Conservation (phyloP, 345 rosid species). For the Alliaria petiolata region DNA sequence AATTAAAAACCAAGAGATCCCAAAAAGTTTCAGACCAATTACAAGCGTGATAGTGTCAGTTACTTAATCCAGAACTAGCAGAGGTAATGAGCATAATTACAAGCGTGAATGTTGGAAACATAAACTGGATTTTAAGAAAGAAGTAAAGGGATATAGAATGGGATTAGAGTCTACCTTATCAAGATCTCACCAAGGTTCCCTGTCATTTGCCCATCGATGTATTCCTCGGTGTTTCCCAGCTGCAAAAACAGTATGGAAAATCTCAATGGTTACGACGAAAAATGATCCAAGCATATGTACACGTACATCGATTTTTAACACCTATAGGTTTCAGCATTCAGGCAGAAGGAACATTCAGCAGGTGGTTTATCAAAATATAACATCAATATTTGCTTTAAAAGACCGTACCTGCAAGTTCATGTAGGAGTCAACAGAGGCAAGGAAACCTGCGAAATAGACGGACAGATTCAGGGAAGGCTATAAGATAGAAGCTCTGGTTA, state of each 20-base stretch:
- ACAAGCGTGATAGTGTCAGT: too few species aligned
- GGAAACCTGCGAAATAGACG: constrained; percentile 53
- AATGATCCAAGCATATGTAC: not conserved
- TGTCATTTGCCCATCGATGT: constrained; percentile 75
- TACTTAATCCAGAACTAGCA: too few species aligned
- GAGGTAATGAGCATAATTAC: too few species aligned
- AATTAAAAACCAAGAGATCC: not conserved
- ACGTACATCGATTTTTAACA: not conserved
- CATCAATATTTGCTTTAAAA: constrained; percentile 6
- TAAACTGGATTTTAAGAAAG: not conserved
- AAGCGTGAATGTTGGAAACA: not conserved
- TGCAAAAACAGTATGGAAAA: constrained; percentile 29
- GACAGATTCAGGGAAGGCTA: not conserved
- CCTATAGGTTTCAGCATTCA: not conserved
- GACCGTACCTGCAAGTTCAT: constrained; percentile 83
- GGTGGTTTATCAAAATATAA: not conserved
- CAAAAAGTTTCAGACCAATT: too few species aligned
- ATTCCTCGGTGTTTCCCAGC: constrained; percentile 91
- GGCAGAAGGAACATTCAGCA: not conserved
- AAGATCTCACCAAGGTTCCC: constrained; percentile 90
- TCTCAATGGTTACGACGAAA: not conserved
- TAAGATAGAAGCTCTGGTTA: not conserved
- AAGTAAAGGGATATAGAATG: too few species aligned
- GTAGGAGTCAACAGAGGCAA: constrained; percentile 93
- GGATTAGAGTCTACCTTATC: constrained; percentile 51